Base-by-base conservation (phyloP, 1,284 basidiomycete genomes). In the Moesziomyces globuligerus region DNA sequence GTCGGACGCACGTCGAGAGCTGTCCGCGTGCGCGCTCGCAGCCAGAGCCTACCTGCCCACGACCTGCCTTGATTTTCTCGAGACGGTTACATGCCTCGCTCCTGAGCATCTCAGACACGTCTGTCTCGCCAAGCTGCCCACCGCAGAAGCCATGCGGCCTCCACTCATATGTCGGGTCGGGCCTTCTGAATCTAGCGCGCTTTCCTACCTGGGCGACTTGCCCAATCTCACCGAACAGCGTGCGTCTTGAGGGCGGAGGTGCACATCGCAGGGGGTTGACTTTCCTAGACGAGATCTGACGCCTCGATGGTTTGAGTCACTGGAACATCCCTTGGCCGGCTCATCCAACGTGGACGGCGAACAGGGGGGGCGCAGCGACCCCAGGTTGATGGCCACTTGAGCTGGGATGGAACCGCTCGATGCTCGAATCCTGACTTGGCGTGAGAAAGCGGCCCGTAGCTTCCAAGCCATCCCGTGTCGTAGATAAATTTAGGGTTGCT, bases 61-160 rank as follows among this genome's bases (percentile, higher is more conserved):
- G 32, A 34, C 32, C 32, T 17, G 32, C 15, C 32, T 17, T 17
- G 15, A 6, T 34, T 17, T 7, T 34, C 32, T 13, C 15, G 32
- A 17, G 32, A 15, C 32, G 4, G 11, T 29, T 43, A 40, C 61
- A 65, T 65, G 52, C 55, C 61, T 65, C 61, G 50, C 61, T 58
- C 50, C 38, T 8, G 15, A 17, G 10, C 18, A 47, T 50, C 61
- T 65, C 61, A 65, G 61, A 58, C 61, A 65, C 25, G 5, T 11
- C 29, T 65, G 61, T 65, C 61, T 58, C 61, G 55, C 55, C 61
- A 65, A 50, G 18, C 18, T 15, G 21, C 28, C 38, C 23, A 38
- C 39, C 41, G 32, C 37, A 36, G 28, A 17, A n/a, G 52, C 52
- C 49, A 51, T 43, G 32, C 44, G 34, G 49, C 41, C 36, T 36